Base-by-base conservation (phyloP, 495 filamentous ascomycete genomes). In the Xylaria palmicola region DNA sequence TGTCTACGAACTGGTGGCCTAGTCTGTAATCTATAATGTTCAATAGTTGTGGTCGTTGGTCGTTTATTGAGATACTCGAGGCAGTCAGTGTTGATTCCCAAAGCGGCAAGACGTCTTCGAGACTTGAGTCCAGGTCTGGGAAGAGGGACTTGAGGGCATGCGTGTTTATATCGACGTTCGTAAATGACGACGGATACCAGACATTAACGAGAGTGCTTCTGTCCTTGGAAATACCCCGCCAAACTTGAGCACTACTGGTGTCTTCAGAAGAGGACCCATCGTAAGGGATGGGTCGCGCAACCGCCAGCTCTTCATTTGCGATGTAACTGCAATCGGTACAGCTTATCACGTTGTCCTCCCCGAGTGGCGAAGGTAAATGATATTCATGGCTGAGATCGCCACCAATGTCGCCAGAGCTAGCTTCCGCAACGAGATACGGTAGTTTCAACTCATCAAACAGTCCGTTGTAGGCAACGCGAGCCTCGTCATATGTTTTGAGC, bases 371-470 rank as follows among this genome's bases (percentile, higher is more conserved):
- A 20, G 87, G 79, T 52, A 96, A 88, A 68, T 97, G 93, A 70
- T 93, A 98, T 67, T 98, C 94, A 74, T 98, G 94, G 66, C 92
- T 97, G 13, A 97, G 72, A 56, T 85, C 87, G 8, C 94, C 94
- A 27, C 94, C 94, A 83, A 98, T 98, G 52, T 89, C 89, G n/a
- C 94, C 94, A 1, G 93, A 96, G 72, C 93, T 91, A 7, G 94
- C 94, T 64, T 90, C 86, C 5, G 93, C 93, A 20, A 92, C 86
- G 3, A 97, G 68, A 63, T 90, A 91, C 1, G 92, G 92, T 9
- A 98, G 76, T 64, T 87, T 90, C 19, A 98, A 77, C 60, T 96
- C 91, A 40, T 89, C 73, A 62, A 98, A 97, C 27, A 98, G 78
- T 6, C 76, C 74, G 19, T 74, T 75, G 71, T 98, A 98, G 15